Conservation (phyloP, 2,329 filamentous ascomycete species). For the Harringtonia lauricola region DNA sequence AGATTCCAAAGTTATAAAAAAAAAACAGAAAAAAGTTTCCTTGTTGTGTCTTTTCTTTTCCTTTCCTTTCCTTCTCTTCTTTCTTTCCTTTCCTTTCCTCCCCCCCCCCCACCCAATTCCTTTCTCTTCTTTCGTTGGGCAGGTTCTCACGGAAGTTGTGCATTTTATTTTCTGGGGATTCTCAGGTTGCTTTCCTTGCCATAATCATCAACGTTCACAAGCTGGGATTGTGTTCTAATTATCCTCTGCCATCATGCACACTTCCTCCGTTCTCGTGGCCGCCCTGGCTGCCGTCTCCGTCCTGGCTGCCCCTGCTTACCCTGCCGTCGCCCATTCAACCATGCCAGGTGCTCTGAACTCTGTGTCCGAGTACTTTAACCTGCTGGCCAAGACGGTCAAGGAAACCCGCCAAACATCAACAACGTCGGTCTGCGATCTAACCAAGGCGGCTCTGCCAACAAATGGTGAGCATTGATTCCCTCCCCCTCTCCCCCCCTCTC, state of each 20-base stretch:
- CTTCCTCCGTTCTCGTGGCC: conserved; percentile 31
- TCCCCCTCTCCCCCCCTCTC: conserved; percentile 31
- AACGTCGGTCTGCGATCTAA: conserved; percentile 42
- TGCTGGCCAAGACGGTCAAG: conserved; percentile 44
- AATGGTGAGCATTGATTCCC: conserved; percentile 23
- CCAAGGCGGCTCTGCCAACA: conserved; percentile 34
- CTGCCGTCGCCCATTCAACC: conserved; percentile 26
- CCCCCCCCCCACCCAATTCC: background rate
- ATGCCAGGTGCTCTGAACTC: conserved; percentile 30
- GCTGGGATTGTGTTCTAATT: no score
- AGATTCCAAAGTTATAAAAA: background rate
- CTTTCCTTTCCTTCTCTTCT: background rate
- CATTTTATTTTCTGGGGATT: conserved; percentile 1
- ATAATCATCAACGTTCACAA: no score
- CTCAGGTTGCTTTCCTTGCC: conserved; percentile 1
- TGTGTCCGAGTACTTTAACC: conserved; percentile 51
- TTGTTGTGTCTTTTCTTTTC: background rate
- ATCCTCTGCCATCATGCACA: conserved; percentile 30
- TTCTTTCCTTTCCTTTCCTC: background rate
- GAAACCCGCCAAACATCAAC: conserved; percentile 27
- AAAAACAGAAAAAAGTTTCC: background rate
- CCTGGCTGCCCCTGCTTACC: conserved; percentile 34
- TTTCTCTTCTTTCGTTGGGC: conserved; percentile 1
- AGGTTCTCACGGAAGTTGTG: no score
- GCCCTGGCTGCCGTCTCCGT: conserved; percentile 34